Conservation (phyloP, 208 protist species). For the Trypanosoma caninum region DNA sequence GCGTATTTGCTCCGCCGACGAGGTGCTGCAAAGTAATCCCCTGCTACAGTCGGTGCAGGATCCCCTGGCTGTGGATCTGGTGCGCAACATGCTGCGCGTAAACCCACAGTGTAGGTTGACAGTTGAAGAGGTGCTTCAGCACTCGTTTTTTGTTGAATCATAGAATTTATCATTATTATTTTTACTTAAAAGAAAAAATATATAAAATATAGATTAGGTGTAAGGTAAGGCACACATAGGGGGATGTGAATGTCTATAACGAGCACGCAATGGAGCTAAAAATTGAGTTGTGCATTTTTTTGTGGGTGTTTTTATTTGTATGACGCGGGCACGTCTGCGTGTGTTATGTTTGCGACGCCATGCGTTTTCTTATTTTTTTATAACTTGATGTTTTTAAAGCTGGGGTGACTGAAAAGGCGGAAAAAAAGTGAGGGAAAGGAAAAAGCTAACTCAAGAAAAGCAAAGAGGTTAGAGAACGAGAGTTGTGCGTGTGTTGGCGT, state of each 20-base stretch:
- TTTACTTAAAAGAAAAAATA: constrained; percentile 1
- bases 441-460: neutral
- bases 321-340: too few species aligned
- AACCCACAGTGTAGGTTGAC: constrained; percentile 48
- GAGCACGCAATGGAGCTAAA: too few species aligned
- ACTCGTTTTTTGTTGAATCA: constrained; percentile 38
- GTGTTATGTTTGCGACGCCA: too few species aligned
- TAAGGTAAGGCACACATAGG: too few species aligned
- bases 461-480: neutral
- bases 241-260: too few species aligned
- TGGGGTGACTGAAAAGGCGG: neutral
- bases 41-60: constrained; percentile 41
- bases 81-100: constrained; percentile 56
- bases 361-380: neutral
- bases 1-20: constrained; percentile 49
- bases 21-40: constrained; percentile 41
- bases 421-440: neutral
- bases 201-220: too few species aligned
- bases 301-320: too few species aligned
- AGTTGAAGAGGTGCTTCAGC: constrained; percentile 53
- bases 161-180: constrained; percentile 2
- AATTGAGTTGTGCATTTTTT: too few species aligned
- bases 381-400: neutral
- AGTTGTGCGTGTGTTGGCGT: neutral
- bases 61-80: constrained; percentile 50